Evolutionary conservation across 768 basidiomycete species (phyloP).

Genomic region (Hydnomerulius pinastri): DNA sequence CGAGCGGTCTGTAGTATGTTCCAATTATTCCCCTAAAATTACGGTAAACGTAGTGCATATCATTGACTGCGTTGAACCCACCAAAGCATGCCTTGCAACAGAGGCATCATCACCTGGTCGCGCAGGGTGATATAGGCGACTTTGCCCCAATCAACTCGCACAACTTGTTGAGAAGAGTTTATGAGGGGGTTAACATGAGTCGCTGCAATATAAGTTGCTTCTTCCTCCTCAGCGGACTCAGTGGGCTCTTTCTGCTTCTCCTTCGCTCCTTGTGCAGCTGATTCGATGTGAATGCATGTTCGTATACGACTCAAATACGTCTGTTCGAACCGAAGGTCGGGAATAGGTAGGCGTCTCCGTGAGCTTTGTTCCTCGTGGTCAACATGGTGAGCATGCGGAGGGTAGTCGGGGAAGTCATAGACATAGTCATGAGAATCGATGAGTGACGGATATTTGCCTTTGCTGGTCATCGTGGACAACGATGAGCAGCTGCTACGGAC

Average conservation of each 20-base stretch:
- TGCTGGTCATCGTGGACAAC: conserved; percentile 24
- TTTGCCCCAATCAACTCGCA: conserved; percentile 55
- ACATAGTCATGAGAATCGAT: conserved; percentile 19
- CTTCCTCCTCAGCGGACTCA: conserved; percentile 15
- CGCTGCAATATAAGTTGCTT: conserved; percentile 18
- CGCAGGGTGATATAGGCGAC: conserved; percentile 63
- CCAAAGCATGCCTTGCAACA: conserved; percentile 70
- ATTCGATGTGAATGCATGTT: conserved; percentile 48
- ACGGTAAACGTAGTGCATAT: not conserved
- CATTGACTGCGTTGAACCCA: conserved; percentile 32
- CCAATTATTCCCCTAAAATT: conserved; percentile 30
- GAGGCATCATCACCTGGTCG: conserved; percentile 69
- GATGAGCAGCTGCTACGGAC: conserved; percentile 10
- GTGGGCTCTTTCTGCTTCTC: conserved; percentile 33
- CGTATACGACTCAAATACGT: conserved; percentile 66
- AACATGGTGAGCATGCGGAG: conserved; percentile 11
- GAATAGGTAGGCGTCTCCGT: conserved; percentile 56
- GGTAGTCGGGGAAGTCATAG: conserved; percentile 20
- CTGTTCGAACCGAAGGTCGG: conserved; percentile 77
- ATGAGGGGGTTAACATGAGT: conserved; percentile 33
- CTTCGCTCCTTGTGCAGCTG: conserved; percentile 18
- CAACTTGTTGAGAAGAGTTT: conserved; percentile 35
- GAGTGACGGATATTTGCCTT: conserved; percentile 6
- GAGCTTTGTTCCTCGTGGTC: conserved; percentile 16
- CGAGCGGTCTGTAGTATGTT: conserved; percentile 33